A percentile compares a stretch with the other conserved stretches of the same genome.
Conservation (phyloP, 352 stramenopile species). For the Globisporangium spiculum region DNA sequence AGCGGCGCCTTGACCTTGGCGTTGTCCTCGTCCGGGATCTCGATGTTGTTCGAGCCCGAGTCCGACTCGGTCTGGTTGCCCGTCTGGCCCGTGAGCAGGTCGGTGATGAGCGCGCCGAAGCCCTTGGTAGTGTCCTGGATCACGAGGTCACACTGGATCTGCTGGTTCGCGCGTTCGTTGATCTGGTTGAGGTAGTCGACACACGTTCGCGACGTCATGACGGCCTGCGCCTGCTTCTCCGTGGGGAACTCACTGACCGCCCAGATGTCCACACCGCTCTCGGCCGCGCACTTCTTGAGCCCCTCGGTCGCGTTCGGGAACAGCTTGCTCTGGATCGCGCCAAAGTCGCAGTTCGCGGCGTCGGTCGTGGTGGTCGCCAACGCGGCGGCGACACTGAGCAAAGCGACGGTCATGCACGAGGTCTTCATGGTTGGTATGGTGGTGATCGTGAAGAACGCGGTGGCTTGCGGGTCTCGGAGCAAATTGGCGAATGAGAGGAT, state of each 20-base stretch:
- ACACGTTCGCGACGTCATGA: constrained; percentile 50
- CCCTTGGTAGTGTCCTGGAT: constrained; percentile 36
- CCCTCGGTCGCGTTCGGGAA: constrained; percentile 48
- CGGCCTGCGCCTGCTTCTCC: constrained; percentile 33
- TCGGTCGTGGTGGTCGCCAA: constrained; percentile 16
- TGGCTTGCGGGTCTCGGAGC: neutral
- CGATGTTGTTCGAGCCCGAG: constrained; percentile 18
- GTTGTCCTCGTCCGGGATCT: constrained; percentile 9
- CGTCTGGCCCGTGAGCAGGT: constrained; percentile 52
- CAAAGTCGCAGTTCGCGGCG: constrained; percentile 41
- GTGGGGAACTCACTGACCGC: constrained; percentile 35
- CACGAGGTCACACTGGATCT: constrained; percentile 48
- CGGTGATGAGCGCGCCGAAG: constrained; percentile 42
- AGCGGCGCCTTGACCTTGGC: constrained; percentile 11
- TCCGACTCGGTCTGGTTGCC: constrained; percentile 51
- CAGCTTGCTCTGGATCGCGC: constrained; percentile 43
- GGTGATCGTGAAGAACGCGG: neutral
- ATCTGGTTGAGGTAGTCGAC: constrained; percentile 73
- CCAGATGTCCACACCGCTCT: constrained; percentile 56
- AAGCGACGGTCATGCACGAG: constrained; percentile 17
- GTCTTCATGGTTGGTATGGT: constrained; percentile 25
- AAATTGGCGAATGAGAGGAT: constrained; percentile 6
- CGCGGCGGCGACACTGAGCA: constrained; percentile 18
- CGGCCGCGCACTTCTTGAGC: constrained; percentile 30
- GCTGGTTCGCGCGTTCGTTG: constrained; percentile 50